These are phyloP conservation scores for Rhinocladiella similis DNA, from an alignment of 2,329 filamentous ascomycete species.

Conservation along the genomic window DNA sequence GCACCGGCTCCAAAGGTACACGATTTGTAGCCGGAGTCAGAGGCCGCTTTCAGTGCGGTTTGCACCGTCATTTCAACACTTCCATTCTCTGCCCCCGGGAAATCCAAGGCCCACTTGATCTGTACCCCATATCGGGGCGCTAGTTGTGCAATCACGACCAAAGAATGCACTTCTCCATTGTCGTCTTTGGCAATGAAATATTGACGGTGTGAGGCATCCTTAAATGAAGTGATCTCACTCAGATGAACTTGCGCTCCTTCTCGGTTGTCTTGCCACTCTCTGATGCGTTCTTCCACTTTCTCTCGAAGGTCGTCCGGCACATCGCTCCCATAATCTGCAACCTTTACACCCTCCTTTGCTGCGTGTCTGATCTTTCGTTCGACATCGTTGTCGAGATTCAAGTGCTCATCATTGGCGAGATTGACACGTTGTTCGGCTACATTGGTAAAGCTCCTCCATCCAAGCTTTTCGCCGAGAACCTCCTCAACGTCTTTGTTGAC, in stretches of 20 bases:
- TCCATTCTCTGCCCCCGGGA: slow-evolving; percentile 72
- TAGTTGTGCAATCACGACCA: slow-evolving; percentile 74
- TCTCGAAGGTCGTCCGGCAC: slow-evolving; percentile 61
- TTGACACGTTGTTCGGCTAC: slow-evolving; percentile 78
- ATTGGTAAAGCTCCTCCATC: slow-evolving; percentile 77
- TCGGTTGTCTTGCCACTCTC: slow-evolving; percentile 70
- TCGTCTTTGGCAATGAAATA: slow-evolving; percentile 72
- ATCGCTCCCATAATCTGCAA: slow-evolving; percentile 63
- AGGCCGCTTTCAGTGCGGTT: slow-evolving; percentile 58
- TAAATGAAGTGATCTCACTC: slow-evolving; percentile 77
- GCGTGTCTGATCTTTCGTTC: slow-evolving; percentile 70
- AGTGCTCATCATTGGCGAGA: slow-evolving; percentile 58
- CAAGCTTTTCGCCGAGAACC: slow-evolving; percentile 68
- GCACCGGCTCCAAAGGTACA: slow-evolving; percentile 80
- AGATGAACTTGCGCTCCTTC: slow-evolving; percentile 80
- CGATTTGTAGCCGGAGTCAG: slow-evolving; percentile 53
- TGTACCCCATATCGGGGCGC: slow-evolving; percentile 76
- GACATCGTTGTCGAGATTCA: slow-evolving; percentile 53
- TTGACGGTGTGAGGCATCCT: slow-evolving; percentile 71
- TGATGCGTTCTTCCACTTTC: slow-evolving; percentile 65
- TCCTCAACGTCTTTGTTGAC: slow-evolving; percentile 70
- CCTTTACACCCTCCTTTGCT: slow-evolving; percentile 73
- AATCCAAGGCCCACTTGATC: slow-evolving; percentile 82
- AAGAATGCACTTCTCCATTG: slow-evolving; percentile 64
- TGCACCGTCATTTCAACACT: slow-evolving; percentile 74